Conservation (phyloP, 306 rosid genomes). For the Psophocarpus tetragonolobus region DNA sequence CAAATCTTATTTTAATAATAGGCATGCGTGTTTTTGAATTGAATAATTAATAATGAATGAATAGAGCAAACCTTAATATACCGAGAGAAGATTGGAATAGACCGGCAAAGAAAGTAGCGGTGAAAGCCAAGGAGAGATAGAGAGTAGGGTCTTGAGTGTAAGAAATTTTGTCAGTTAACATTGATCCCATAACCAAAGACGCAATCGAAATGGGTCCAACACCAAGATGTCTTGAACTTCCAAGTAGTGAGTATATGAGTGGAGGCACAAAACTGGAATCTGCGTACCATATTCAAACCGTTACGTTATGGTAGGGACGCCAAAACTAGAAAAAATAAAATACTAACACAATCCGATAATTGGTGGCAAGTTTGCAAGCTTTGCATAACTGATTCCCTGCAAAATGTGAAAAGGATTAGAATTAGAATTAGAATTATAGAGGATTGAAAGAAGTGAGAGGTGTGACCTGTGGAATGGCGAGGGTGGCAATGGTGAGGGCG, state of each 20-base stretch:
- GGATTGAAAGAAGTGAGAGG: neutral
- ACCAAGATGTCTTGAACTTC: conserved; percentile 89
- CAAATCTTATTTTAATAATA: neutral
- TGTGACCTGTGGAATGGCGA: conserved; percentile 91
- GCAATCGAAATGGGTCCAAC: conserved; percentile 99
- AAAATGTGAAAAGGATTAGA: neutral
- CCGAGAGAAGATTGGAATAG: conserved; percentile 85
- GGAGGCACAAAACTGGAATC: conserved; percentile 99
- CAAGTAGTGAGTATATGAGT: conserved; percentile 79
- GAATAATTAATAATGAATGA: too few species aligned
- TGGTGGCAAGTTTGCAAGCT: conserved; percentile 95
- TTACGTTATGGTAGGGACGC: too few species aligned
- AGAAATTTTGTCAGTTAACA: conserved; percentile 77
- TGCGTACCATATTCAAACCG: conserved; percentile 41
- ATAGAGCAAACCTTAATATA: conserved; percentile 85
- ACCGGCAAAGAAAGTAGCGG: conserved; percentile 92
- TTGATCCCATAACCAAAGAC: conserved; percentile 96
- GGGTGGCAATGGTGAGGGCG: conserved; percentile 97
- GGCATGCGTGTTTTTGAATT: neutral
- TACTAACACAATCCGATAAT: conserved; percentile 87
- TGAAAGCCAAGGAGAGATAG: conserved; percentile 84
- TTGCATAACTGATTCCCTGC: conserved; percentile 97
- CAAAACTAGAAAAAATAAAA: neutral
- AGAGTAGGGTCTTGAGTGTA: conserved; percentile 54
- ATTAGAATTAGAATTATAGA: too few species aligned